A percentile compares a stretch with the other conserved stretches of the same genome.
Conservation (phyloP, 2,329 filamentous ascomycete genomes). For the Alternaria dauci region DNA sequence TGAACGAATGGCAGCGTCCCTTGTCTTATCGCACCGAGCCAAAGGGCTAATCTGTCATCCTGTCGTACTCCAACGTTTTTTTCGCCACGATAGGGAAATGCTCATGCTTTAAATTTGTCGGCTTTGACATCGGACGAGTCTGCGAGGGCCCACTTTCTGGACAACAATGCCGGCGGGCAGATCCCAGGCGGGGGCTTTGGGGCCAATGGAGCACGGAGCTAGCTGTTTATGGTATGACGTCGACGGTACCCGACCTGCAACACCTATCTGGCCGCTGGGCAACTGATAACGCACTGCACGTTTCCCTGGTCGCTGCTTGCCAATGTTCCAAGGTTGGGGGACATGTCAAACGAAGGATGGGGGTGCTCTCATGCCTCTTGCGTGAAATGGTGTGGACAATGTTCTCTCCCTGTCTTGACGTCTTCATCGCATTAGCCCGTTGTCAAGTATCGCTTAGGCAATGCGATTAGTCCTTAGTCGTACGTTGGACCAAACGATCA, state of each 20-base stretch:
- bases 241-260: slow-evolving; percentile 20
- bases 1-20: background rate
- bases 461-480: slow-evolving; percentile 12
- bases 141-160: slow-evolving; percentile 14
- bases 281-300: slow-evolving; percentile 35
- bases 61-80: slow-evolving; percentile 14
- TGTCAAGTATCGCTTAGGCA: slow-evolving; percentile 12
- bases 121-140: slow-evolving; percentile 18
- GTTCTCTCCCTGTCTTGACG: background rate
- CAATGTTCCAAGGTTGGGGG: slow-evolving; percentile 35
- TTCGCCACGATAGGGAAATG: slow-evolving; percentile 21
- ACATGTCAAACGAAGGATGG: slow-evolving; percentile 21
- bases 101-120: slow-evolving; percentile 33
- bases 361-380: slow-evolving; percentile 9
- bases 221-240: slow-evolving; percentile 34
- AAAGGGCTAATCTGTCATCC: slow-evolving; percentile 32
- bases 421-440: slow-evolving; percentile 2
- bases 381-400: background rate
- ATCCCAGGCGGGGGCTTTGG: slow-evolving; percentile 36
- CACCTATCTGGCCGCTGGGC: slow-evolving; percentile 19
- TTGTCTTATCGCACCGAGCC: slow-evolving; percentile 23
- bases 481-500: slow-evolving; percentile 9
- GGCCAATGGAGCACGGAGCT: slow-evolving; percentile 28
- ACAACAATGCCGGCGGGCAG: slow-evolving; percentile 14
- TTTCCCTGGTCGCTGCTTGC: slow-evolving; percentile 21